Percentiles rank a stretch among this genome's conserved stretches.
Conservation (phyloP, 768 basidiomycete species). For the Tricholoma sp. region DNA sequence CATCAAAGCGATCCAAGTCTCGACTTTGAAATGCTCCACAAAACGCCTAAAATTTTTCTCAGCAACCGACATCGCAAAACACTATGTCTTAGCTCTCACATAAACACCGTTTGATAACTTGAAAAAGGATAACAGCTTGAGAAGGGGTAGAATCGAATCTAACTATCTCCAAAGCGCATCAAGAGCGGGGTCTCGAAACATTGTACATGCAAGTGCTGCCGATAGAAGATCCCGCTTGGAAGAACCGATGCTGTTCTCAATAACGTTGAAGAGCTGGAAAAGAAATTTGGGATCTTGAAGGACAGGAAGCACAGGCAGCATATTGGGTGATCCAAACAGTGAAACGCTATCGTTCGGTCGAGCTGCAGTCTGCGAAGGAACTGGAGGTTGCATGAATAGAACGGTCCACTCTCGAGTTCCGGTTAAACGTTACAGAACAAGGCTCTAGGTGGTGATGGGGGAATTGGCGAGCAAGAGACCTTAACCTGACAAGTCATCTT, state of each 20-base stretch:
- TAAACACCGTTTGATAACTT: conserved; percentile 3
- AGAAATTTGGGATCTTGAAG: neutral
- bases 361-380: too few species aligned
- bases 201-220: conserved; percentile 7
- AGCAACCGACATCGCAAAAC: neutral
- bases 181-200: conserved; percentile 6
- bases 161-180: conserved; percentile 8
- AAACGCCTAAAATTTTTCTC: neutral
- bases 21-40: neutral
- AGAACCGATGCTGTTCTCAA: neutral
- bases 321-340: too few species aligned
- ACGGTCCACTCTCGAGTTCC: too few species aligned
- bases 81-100: neutral
- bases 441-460: too few species aligned
- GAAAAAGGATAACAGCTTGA: conserved; percentile 5
- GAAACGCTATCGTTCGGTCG: too few species aligned
- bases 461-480: too few species aligned
- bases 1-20: conserved; percentile 4
- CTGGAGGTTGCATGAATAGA: too few species aligned
- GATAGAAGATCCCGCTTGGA: conserved; percentile 1
- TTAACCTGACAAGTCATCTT: too few species aligned
- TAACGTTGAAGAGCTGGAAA: neutral
- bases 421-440: too few species aligned
- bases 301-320: neutral
- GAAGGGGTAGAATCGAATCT: conserved; percentile 4